Conservation (phyloP, 2,329 filamentous ascomycete genomes). For the Hypoxylon sp. region DNA sequence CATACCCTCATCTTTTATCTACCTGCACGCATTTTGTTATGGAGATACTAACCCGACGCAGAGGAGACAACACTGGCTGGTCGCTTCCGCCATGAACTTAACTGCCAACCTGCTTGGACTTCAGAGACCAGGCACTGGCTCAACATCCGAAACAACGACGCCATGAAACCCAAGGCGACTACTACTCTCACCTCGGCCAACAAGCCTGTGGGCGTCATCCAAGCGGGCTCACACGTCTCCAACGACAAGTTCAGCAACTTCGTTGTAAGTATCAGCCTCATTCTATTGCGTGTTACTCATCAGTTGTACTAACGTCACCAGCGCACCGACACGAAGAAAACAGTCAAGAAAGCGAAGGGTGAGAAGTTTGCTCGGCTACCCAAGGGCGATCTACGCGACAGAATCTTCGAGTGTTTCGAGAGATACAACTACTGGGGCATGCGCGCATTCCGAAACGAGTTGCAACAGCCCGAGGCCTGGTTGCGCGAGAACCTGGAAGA, state of each 20-base stretch:
- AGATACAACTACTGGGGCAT: constrained; percentile 94
- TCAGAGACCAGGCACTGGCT: constrained; percentile 72
- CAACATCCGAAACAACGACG: constrained; percentile 63
- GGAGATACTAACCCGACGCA: constrained; percentile 45
- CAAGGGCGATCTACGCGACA: constrained; percentile 85
- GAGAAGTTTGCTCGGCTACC: constrained; percentile 79
- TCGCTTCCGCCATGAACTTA: constrained; percentile 78
- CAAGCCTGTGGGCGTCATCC: constrained; percentile 63
- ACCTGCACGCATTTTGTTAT: background rate
- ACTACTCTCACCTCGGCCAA: constrained; percentile 56
- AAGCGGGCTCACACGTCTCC: constrained; percentile 63
- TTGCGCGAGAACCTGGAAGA: constrained; percentile 85
- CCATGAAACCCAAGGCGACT: constrained; percentile 67
- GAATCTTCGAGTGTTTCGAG: constrained; percentile 83
- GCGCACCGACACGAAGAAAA: constrained; percentile 62
- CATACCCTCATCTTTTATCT: background rate
- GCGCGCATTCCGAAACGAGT: constrained; percentile 78
- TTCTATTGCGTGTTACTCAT: constrained; percentile 1
- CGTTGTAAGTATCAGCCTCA: constrained; percentile 59
- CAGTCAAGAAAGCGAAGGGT: constrained; percentile 72
- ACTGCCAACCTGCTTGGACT: constrained; percentile 76
- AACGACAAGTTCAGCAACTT: constrained; percentile 60
- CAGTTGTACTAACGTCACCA: constrained; percentile 26
- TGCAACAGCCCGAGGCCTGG: constrained; percentile 92
- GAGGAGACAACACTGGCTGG: constrained; percentile 82